phyloP scores from a whole-genome alignment of 495 filamentous ascomycete genomes.

The Hypoxylon intermedium region DNA sequence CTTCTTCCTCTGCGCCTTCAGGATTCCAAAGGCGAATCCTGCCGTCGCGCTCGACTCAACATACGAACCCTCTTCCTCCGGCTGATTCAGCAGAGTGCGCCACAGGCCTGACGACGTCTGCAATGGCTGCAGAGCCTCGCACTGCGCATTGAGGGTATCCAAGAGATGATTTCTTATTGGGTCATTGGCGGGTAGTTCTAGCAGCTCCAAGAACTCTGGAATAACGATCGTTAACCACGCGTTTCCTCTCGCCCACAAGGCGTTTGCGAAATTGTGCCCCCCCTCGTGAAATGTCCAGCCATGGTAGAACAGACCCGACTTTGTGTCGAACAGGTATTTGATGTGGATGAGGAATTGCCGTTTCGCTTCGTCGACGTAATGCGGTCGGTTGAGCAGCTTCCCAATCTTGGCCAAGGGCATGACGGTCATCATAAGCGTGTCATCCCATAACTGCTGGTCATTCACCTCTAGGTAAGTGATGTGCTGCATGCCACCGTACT shows the following conservation, averaged over 20 bases:
- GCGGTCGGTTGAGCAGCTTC: slow-evolving; percentile 64
- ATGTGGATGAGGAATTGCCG: slow-evolving; percentile 74
- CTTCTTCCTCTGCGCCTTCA: slow-evolving; percentile 71
- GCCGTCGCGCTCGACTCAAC: slow-evolving; percentile 75
- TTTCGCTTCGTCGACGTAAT: slow-evolving; percentile 77
- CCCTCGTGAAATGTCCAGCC: slow-evolving; percentile 74
- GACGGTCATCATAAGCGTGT: slow-evolving; percentile 83
- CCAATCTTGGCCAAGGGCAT: slow-evolving; percentile 79
- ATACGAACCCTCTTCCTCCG: slow-evolving; percentile 66
- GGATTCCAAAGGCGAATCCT: slow-evolving; percentile 75
- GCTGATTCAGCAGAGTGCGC: slow-evolving; percentile 70
- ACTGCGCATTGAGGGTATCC: slow-evolving; percentile 68
- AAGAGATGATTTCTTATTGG: slow-evolving; percentile 67
- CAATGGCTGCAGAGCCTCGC: slow-evolving; percentile 60
- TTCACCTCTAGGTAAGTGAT: slow-evolving; percentile 71
- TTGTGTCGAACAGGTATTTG: slow-evolving; percentile 73
- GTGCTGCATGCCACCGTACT: slow-evolving; percentile 76
- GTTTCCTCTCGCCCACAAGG: slow-evolving; percentile 71
- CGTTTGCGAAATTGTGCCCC: slow-evolving; percentile 74
- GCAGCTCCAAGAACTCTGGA: slow-evolving; percentile 73
- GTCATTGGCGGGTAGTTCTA: slow-evolving; percentile 63
- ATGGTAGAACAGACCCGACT: slow-evolving; percentile 74
- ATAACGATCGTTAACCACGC: slow-evolving; percentile 77
- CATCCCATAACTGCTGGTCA: slow-evolving; percentile 76
- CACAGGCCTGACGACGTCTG: slow-evolving; percentile 68